Conservation (phyloP, 495 filamentous ascomycete genomes). For the Neurospora sp. region DNA sequence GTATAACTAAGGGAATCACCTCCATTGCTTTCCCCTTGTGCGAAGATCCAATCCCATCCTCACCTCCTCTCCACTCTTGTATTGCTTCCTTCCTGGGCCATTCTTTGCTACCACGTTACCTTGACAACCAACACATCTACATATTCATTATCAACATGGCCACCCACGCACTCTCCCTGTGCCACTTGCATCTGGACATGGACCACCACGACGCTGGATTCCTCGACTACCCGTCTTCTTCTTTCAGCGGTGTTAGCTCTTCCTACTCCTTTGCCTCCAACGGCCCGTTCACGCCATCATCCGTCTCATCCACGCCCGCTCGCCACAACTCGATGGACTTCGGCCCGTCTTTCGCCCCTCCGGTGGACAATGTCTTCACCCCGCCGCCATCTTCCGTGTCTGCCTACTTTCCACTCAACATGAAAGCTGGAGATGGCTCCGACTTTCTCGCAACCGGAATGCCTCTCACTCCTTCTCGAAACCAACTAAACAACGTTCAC, state of each 20-base stretch:
- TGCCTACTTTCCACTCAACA: slow-evolving; percentile 24
- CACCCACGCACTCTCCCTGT: slow-evolving; percentile 1
- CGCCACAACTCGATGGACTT: slow-evolving; percentile 13
- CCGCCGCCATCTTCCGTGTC: slow-evolving; percentile 28
- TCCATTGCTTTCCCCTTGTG: slow-evolving; percentile 8
- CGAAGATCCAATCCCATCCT: slow-evolving; percentile 7
- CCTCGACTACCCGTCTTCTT: slow-evolving; percentile 14
- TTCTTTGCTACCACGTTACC: background rate
- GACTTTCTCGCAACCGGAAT: slow-evolving; percentile 11
- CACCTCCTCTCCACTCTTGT: background rate
- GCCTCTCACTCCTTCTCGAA: slow-evolving; percentile 14
- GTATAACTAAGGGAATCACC: slow-evolving; percentile 16
- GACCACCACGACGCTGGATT: slow-evolving; percentile 14
- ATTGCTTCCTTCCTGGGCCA: background rate
- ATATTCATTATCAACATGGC: slow-evolving; percentile 11
- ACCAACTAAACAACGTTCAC: background rate
- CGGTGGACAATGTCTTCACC: slow-evolving; percentile 14
- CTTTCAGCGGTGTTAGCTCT: slow-evolving; percentile 22
- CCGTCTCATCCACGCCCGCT: slow-evolving; percentile 20
- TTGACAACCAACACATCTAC: background rate
- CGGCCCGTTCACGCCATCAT: slow-evolving; percentile 31
- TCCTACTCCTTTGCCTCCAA: slow-evolving; percentile 26
- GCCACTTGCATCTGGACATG: slow-evolving; percentile 17
- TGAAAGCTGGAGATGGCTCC: slow-evolving; percentile 4
- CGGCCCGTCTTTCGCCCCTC: slow-evolving; percentile 12